Conservation (phyloP, 1,284 basidiomycete species). For the Stereum hirsutum region DNA sequence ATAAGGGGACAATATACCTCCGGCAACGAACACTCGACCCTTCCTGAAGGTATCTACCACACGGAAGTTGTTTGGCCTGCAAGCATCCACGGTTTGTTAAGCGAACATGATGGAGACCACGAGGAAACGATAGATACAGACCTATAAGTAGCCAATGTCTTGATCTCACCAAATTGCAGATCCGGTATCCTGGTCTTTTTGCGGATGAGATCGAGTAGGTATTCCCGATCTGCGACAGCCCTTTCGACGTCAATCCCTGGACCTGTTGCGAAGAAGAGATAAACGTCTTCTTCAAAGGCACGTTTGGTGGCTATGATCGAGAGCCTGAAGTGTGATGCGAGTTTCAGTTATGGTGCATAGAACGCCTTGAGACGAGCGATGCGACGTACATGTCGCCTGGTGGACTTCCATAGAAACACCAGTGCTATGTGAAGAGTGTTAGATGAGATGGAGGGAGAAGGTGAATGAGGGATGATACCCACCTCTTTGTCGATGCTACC, state of each 20-base stretch:
- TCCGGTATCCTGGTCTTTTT: slow-evolving; percentile 5
- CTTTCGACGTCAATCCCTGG: slow-evolving; percentile 14
- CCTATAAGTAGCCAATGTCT: slow-evolving; percentile 16
- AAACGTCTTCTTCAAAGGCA: slow-evolving; percentile 2
- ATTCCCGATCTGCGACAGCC: slow-evolving; percentile 10
- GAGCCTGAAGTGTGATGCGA: not conserved
- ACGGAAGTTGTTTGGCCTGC: slow-evolving; percentile 28
- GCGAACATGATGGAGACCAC: not conserved
- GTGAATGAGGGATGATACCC: slow-evolving; percentile 5
- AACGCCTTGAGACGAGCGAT: not conserved
- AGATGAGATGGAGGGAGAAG: not conserved
- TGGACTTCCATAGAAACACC: slow-evolving; percentile 20
- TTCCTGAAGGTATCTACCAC: slow-evolving; percentile 25
- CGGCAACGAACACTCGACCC: slow-evolving; percentile 26
- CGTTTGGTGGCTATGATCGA: slow-evolving; percentile 5
- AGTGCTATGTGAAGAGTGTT: slow-evolving; percentile 13
- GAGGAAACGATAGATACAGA: slow-evolving; percentile 7
- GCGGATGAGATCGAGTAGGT: slow-evolving; percentile 4
- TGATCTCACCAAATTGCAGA: slow-evolving; percentile 8
- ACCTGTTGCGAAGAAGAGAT: slow-evolving; percentile 9
- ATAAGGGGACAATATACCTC: slow-evolving; percentile 18
- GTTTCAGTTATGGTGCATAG: not conserved
- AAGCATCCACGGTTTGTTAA: too few relatives aligned
- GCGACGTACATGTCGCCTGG: slow-evolving; percentile 9
- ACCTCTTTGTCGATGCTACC: slow-evolving; percentile 16